Percentiles rank a stretch among this genome's conserved stretches.
Conservation (phyloP, 2,329 filamentous ascomycete species). For the Hirsutella thompsonii region DNA sequence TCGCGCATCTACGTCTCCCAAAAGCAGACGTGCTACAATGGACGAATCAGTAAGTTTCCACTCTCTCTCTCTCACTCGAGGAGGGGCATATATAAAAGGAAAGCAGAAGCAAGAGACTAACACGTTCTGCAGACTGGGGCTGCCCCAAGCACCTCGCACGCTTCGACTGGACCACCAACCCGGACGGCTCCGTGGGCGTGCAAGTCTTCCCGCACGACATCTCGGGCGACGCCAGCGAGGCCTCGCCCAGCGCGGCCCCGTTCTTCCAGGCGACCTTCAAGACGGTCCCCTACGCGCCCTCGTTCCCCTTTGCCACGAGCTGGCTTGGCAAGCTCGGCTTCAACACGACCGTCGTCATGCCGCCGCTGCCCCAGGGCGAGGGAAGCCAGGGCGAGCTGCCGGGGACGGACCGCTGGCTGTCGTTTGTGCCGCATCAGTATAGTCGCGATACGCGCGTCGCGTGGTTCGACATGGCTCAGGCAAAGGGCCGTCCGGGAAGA, state of each 20-base stretch:
- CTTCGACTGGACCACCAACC: slow-evolving; percentile 29
- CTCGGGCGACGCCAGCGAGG: slow-evolving; percentile 15
- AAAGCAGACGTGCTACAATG: slow-evolving; percentile 38
- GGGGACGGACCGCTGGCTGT: slow-evolving; percentile 33
- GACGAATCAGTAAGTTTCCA: slow-evolving; percentile 29
- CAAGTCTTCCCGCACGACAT: slow-evolving; percentile 32
- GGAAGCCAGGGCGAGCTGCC: slow-evolving; percentile 27
- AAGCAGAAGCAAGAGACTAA: not conserved
- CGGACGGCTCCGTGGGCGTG: slow-evolving; percentile 23
- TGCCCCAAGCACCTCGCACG: slow-evolving; percentile 41
- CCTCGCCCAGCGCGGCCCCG: slow-evolving; percentile 19
- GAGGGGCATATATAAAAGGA: no score
- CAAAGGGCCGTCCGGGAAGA: slow-evolving; percentile 2
- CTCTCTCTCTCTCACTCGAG: not conserved
- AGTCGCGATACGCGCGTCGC: slow-evolving; percentile 21
- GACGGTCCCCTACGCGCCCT: slow-evolving; percentile 25
- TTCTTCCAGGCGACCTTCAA: slow-evolving; percentile 34
- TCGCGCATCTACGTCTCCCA: slow-evolving; percentile 44
- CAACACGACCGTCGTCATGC: slow-evolving; percentile 30
- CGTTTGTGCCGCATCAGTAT: slow-evolving; percentile 18
- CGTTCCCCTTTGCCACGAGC: slow-evolving; percentile 28
- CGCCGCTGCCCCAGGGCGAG: slow-evolving; percentile 30
- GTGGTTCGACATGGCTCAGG: slow-evolving; percentile 34
- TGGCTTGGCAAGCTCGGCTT: slow-evolving; percentile 27
- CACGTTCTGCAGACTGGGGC: slow-evolving; percentile 31